phyloP scores from a whole-genome alignment of 2,329 filamentous ascomycete genomes.

The Hypomyces perniciosus region DNA sequence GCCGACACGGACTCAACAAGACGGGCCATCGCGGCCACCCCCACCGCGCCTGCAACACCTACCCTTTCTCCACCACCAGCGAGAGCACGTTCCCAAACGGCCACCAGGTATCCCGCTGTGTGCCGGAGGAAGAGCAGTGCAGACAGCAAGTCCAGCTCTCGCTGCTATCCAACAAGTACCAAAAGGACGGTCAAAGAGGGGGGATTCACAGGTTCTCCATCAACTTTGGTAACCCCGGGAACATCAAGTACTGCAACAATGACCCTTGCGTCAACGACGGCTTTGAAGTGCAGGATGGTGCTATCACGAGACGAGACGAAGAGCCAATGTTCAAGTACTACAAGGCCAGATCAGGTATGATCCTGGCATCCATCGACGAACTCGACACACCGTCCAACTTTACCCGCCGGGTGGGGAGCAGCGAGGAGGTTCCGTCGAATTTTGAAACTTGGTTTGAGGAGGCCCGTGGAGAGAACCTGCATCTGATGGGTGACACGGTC shows the following conservation, averaged over 20 bases:
- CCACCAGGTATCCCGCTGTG: conserved; percentile 17
- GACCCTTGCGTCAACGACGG: conserved; percentile 17
- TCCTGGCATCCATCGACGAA: conserved; percentile 11
- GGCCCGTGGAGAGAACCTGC: conserved; percentile 5
- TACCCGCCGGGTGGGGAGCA: conserved; percentile 11
- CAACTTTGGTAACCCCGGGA: conserved; percentile 16
- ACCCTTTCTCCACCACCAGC: conserved; percentile 15
- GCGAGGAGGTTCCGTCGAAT: conserved; percentile 8
- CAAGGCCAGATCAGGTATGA: conserved; percentile 15
- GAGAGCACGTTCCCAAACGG: conserved; percentile 9
- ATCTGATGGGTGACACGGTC: conserved; percentile 14
- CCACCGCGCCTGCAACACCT: conserved; percentile 15
- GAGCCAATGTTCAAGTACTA: conserved; percentile 15
- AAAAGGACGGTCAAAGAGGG: conserved; percentile 4
- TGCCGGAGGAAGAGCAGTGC: conserved; percentile 12
- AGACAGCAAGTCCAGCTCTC: conserved; percentile 10
- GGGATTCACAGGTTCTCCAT: conserved; percentile 7
- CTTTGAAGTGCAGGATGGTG: conserved; percentile 15
- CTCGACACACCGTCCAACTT: conserved; percentile 11
- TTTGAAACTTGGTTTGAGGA: conserved; percentile 13
- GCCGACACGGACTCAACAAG: conserved; percentile 6
- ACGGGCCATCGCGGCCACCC: conserved; percentile 12
- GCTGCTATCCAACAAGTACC: conserved; percentile 3
- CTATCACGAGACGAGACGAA: conserved; percentile 10
- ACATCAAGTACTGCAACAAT: conserved; percentile 16